A percentile compares a stretch with the other conserved stretches of the same genome.
These are phyloP conservation scores for Deakozyma indianensis DNA, from an alignment of 805 yeast genomes.

Conservation along the genomic window DNA sequence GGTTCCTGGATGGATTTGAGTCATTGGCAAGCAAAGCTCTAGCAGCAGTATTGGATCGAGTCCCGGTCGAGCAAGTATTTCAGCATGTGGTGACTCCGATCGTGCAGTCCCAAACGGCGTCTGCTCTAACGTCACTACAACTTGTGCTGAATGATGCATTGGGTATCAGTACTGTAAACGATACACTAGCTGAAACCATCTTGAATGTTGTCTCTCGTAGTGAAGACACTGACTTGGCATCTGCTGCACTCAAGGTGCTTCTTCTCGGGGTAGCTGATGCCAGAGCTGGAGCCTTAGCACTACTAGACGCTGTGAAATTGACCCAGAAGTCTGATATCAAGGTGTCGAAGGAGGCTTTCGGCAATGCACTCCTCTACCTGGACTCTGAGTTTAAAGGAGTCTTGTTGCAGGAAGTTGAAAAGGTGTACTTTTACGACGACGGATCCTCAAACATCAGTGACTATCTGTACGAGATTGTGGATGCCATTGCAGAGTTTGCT, in stretches of 20 bases:
- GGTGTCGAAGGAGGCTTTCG: conserved; percentile 6
- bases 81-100: not conserved
- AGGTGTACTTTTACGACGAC: conserved; percentile 9
- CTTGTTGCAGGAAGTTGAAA: conserved; percentile 9
- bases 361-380: conserved; percentile 11
- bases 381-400: conserved; percentile 7
- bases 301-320: not conserved
- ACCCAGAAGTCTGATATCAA: not conserved
- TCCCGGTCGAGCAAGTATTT: not conserved
- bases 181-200: not conserved
- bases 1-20: not conserved
- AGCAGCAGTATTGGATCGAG: not conserved
- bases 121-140: not conserved
- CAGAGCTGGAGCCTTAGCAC: not conserved
- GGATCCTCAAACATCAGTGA: conserved; percentile 12
- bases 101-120: not conserved
- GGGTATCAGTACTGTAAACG: not conserved
- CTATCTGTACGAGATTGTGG: conserved; percentile 11
- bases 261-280: not conserved
- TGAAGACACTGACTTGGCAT: not conserved
- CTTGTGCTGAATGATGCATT: not conserved
- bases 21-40: not conserved
- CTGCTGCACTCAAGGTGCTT: not conserved
- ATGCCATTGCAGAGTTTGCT: conserved; percentile 13
- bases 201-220: not conserved